Base-by-base conservation (phyloP, 139 green algal species). In the Chlamydomonas applanata region DNA sequence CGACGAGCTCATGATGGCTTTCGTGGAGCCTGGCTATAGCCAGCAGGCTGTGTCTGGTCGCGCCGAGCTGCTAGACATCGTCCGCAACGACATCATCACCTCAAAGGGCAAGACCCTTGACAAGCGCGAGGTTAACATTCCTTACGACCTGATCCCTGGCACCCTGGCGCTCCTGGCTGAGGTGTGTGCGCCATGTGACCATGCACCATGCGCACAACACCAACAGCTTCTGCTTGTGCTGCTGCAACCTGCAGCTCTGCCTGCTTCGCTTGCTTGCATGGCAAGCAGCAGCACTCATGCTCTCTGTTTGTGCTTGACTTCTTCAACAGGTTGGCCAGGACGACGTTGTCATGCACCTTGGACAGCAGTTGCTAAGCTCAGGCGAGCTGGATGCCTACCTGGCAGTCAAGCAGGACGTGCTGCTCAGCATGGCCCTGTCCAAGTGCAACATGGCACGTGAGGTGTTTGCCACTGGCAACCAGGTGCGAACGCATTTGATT, bases 151-250 rank as follows among this genome's bases (percentile, higher is more conserved):
- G 30, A 60, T 93, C 57, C 85, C 87, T 13, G 87, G 80, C 3
- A 75, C 82, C 0, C 70, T 93, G 34, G 85, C 81, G 1, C 63
- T 93, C 20, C 73, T 93, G 60, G 74, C 85, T 16, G 87, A 93
- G 85, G 86, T 89, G 49, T 2, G 84, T 14, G 25, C n/a, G n/a
- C n/a, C n/a, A n/a, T n/a, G n/a, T n/a, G n/a, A n/a, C 1, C 20
- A 49, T 20, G 19, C 45, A 56, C 17, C 16, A 36, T 25, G 4
- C 40, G 25, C 14, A 25, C 5, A 16, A 45, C 59, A 45, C 17
- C 4, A 40, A 36, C 4, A 4, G 59, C 16, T 5, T 14, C 27
- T 36, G 40, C 25, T 54, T 56, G 20, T 53, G 30, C 20, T 5
- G n/a, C 61, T 45, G 25, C 25, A 20, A 25, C 30, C n/a, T n/a